Percentiles rank a stretch among this genome's conserved stretches.
These are phyloP conservation scores for Podospora anserina DNA, from an alignment of 495 filamentous ascomycete genomes.

Conservation along the genomic window DNA sequence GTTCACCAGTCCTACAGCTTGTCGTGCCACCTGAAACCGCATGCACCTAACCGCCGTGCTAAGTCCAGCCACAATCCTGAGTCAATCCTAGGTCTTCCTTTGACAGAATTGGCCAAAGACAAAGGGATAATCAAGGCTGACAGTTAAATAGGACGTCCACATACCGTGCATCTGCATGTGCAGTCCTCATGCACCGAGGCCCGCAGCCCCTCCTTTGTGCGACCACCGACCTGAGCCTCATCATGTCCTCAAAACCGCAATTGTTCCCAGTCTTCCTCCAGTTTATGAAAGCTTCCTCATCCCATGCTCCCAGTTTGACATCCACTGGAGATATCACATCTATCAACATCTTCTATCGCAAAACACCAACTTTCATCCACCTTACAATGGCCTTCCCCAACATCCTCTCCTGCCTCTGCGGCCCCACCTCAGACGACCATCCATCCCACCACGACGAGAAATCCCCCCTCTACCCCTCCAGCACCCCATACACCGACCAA, in stretches of 20 bases:
- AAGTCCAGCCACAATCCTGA: neutral
- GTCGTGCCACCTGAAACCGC: neutral
- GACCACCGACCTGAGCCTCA: neutral
- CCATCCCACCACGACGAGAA: neutral
- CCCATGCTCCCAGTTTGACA: neutral
- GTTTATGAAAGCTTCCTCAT: neutral
- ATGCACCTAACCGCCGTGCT: neutral
- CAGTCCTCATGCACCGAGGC: neutral
- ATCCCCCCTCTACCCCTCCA: neutral
- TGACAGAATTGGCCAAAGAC: neutral
- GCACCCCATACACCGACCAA: neutral
- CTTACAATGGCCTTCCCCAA: neutral
- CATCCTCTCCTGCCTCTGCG: constrained; percentile 6
- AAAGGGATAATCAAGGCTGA: neutral
- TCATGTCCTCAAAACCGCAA: neutral
- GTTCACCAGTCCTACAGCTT: too few species aligned
- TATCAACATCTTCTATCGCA: neutral
- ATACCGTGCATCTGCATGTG: neutral
- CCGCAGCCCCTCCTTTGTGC: neutral
- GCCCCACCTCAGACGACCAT: neutral
- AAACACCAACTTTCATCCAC: neutral
- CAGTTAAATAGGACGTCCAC: neutral
- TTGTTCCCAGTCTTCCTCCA: neutral
- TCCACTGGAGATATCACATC: neutral
- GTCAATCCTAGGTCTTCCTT: neutral